These are phyloP conservation scores for Eucalyptus brandiana DNA, from an alignment of 345 rosid species.

Conservation along the genomic window DNA sequence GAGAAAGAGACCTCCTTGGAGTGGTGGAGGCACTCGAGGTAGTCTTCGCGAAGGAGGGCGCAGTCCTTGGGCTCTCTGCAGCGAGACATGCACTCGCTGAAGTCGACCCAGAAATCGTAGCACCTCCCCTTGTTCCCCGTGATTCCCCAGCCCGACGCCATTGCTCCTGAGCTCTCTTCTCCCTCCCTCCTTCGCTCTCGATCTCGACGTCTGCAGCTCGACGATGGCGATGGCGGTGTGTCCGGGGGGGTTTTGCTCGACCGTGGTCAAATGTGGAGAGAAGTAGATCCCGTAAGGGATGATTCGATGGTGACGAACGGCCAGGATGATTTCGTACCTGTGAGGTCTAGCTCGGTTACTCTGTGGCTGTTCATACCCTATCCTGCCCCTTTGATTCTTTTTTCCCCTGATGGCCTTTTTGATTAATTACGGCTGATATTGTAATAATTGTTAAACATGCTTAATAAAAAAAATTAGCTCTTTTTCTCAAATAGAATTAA, in stretches of 20 bases:
- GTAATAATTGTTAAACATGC: background rate
- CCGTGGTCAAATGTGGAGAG: background rate
- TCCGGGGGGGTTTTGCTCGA: background rate
- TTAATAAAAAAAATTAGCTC: background rate
- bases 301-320: background rate
- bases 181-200: background rate
- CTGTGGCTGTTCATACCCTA: background rate
- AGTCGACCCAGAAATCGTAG: conserved; percentile 86
- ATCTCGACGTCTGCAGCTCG: background rate
- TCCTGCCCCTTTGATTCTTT: background rate
- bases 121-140: conserved; percentile 90
- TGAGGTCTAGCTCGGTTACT: background rate
- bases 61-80: conserved; percentile 98
- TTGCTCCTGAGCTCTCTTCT: background rate
- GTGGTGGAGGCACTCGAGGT: conserved; percentile 98
- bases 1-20: conserved; percentile 65
- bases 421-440: background rate
- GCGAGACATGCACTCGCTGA: conserved; percentile 92
- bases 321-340: background rate
- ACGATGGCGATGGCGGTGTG: background rate
- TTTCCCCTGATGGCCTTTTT: background rate
- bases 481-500: background rate
- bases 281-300: background rate
- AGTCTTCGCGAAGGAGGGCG: conserved; percentile 80
- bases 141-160: conserved; percentile 99